Base-by-base conservation (phyloP, 75 land plant species). In the Gnetum montanum region DNA sequence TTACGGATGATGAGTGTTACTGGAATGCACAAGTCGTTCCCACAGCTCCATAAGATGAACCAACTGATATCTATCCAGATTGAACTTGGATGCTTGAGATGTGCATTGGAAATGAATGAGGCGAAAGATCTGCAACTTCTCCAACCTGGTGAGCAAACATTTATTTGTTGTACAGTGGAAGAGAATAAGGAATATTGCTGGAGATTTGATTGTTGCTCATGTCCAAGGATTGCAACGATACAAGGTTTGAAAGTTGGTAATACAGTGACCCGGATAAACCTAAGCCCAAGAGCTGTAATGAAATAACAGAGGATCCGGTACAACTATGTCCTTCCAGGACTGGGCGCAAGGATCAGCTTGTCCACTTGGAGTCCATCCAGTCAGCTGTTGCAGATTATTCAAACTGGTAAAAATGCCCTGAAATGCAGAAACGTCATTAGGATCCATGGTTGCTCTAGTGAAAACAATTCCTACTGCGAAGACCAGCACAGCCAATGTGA, bases 311-410 rank as follows among this genome's bases (percentile, higher is more conserved):
- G 13, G 78, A 63, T 53, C 90, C 96, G 23, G 72, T 59, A 76
- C 98, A 8, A 65, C 66, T 30, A 93, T 64, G 0, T 96, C 98
- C 41, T 61, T 65, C 98, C 98, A 93, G 6, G 74, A 62, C 54
- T 82, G 65, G 3, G 68, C 82, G 60, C 98, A 93, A 28, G 98
- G 98, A 77, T 93, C 98, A 25, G 64, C 85, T 28, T 72, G 64
- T 56, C 44, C 72, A 31, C 58, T 6, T 31, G 38, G 37, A 36
- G 23, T 73, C 98, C 98, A 93, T 28, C 60, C 59, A 0, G 72
- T 64, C 8, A 93, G 66, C 62, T 80, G 82, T 45, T 56, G 15
- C 12, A 82, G 80, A 30, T 73, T 77, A 57, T 71, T 65, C 27
- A 93, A 33, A 70, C 63, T 67, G 38, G 16, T 52, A 54, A 54